Evolutionary conservation across 805 yeast species (phyloP), one percentile per base, ranked within the genome.

Genomic region (Saitoella complicata): DNA sequence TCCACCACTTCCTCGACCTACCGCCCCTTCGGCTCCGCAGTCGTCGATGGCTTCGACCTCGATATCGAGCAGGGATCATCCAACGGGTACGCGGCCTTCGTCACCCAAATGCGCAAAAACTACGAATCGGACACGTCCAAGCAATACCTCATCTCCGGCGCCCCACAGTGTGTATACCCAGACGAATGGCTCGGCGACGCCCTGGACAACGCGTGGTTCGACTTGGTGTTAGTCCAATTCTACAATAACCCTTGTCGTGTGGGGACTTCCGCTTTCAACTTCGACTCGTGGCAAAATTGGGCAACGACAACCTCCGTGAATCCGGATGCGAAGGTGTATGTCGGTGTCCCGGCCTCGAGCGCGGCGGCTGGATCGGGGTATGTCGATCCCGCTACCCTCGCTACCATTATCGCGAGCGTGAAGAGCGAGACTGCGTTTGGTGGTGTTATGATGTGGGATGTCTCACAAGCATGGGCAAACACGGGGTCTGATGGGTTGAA

Each of bases 361-460:
- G 40, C 65, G 36, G 73, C 79, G 40, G 80, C 84, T 4, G 66
- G 70, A 1, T 56, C 68, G 9, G 86, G 86, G 11, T 80, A 73
- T 51, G 51, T 45, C 12, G 65, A 66, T 32, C 64, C 67, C 37
- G 71, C 68, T 13, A 71, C 65, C 32, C 56, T 67, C 32, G 58
- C 7, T n/a, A 38, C 46, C 34, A 54, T 61, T 12, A 43, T 55
- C 4, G 53, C 68, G 43, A 55, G 35, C 29, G 49, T 58, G n/a
- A 52, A 56, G 43, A 35, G 44, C 37, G 45, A 47, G 40, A 58
- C 67, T 2, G 66, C 72, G 45, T 71, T 85, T 49, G 77, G 79
- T 13, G 78, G 83, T 32, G 72, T 85, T 51, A 73, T 79, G 69
- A 64, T 84, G 51, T 85, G 95, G 95, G 93, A 84, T 54, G 80